A percentile compares a stretch with the other conserved stretches of the same genome.
Conservation (phyloP, 2,329 filamentous ascomycete species). For the Metarhizium album region DNA sequence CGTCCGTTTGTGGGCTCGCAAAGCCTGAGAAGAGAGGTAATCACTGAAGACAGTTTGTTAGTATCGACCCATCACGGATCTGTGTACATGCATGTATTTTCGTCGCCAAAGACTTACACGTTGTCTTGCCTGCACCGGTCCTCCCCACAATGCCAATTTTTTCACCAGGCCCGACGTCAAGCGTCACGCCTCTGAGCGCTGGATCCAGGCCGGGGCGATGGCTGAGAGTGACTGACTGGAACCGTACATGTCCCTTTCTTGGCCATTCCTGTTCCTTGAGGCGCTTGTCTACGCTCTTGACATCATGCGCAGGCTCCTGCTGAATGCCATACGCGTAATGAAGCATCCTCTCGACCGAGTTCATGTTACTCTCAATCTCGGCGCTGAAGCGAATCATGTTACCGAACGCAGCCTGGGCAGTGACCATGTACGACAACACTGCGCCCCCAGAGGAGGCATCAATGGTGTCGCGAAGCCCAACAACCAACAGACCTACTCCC, state of each 20-base stretch:
- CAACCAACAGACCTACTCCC: slow-evolving; percentile 46
- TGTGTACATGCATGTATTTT: background rate
- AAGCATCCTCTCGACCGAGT: slow-evolving; percentile 74
- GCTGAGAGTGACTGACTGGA: slow-evolving; percentile 68
- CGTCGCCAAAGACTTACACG: background rate
- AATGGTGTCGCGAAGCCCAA: slow-evolving; percentile 5
- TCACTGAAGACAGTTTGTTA: background rate
- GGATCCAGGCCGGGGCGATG: slow-evolving; percentile 72
- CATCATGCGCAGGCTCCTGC: slow-evolving; percentile 64
- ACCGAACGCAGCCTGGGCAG: slow-evolving; percentile 36
- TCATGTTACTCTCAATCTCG: slow-evolving; percentile 76
- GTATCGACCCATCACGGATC: background rate
- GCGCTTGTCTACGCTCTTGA: slow-evolving; percentile 21
- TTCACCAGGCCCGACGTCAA: slow-evolving; percentile 70
- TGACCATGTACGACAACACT: slow-evolving; percentile 55
- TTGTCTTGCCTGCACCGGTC: slow-evolving; percentile 77
- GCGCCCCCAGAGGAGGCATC: slow-evolving; percentile 41
- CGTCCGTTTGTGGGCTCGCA: slow-evolving; percentile 38
- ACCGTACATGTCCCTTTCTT: slow-evolving; percentile 65
- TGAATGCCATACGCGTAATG: slow-evolving; percentile 71
- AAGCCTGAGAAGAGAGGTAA: slow-evolving; percentile 13
- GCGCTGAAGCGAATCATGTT: slow-evolving; percentile 50
- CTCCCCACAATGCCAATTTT: slow-evolving; percentile 88
- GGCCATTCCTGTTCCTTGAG: slow-evolving; percentile 46
- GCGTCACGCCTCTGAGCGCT: slow-evolving; percentile 65